phyloP scores from a whole-genome alignment of 345 rosid species.

The Garcia nutans region DNA sequence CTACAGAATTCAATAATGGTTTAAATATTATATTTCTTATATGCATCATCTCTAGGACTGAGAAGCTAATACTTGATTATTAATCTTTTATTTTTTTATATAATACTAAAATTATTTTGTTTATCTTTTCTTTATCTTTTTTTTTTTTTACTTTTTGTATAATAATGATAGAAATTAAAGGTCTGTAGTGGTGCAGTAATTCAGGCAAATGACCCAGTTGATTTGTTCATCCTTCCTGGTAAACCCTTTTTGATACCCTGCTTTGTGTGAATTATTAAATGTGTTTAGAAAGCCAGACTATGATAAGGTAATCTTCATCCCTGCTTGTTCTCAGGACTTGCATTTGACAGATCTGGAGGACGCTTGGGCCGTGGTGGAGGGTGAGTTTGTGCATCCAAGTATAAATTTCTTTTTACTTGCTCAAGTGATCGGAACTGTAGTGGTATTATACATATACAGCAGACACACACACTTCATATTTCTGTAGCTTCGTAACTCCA shows the following conservation, averaged over 20 bases:
- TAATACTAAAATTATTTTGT: background rate
- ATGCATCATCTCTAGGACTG: background rate
- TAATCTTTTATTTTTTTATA: too few relatives aligned
- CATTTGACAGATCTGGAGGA: conserved; percentile 85
- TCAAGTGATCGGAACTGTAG: background rate
- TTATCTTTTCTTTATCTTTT: too few relatives aligned
- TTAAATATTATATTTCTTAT: background rate
- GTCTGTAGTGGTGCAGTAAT: conserved; percentile 52
- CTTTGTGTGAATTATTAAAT: background rate
- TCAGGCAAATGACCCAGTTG: conserved; percentile 75
- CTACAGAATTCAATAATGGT: background rate
- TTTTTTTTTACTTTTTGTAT: background rate
- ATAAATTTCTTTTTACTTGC: background rate
- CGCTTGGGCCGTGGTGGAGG: conserved; percentile 99
- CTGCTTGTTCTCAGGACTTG: conserved; percentile 62
- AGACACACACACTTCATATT: background rate
- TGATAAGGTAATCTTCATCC: background rate
- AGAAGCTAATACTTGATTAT: background rate
- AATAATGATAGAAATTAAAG: background rate
- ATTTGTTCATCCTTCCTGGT: conserved; percentile 87
- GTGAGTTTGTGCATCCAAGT: conserved; percentile 32
- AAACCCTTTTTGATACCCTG: background rate
- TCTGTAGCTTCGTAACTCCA: background rate
- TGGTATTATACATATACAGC: background rate
- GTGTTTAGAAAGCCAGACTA: background rate